Percentiles rank a stretch among this genome's conserved stretches.
Evolutionary conservation across 208 protist species (phyloP).

Genomic region (Endotrypanum monterogeii): DNA sequence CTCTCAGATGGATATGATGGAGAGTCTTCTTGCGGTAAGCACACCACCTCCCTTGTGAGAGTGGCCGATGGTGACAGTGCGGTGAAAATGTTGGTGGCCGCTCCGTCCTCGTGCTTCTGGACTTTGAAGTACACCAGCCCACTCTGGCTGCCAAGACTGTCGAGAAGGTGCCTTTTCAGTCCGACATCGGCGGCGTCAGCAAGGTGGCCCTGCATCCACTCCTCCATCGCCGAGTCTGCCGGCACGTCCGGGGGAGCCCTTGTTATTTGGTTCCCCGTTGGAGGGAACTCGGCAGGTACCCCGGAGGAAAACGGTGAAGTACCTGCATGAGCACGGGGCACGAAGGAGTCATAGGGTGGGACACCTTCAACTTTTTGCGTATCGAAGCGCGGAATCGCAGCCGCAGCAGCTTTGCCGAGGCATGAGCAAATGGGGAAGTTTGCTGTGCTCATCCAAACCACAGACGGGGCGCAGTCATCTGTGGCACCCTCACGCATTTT

Average conservation of each 20-base stretch:
- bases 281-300: not conserved
- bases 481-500: not conserved
- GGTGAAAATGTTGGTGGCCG: not conserved
- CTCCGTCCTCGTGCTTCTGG: not conserved
- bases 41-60: conserved; percentile 2
- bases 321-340: conserved; percentile 7
- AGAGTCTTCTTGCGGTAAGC: too few species aligned
- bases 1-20: not conserved
- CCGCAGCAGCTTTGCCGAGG: conserved; percentile 1
- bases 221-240: not conserved
- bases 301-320: not conserved
- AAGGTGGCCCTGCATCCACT: conserved; percentile 20
- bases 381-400: conserved; percentile 17
- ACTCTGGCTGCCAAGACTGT: not conserved
- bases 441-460: conserved; percentile 20
- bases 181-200: conserved; percentile 11
- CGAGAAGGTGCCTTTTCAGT: conserved; percentile 2
- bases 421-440: conserved; percentile 12
- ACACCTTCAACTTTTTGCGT: conserved; percentile 12
- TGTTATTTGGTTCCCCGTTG: not conserved
- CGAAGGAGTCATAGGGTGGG: conserved; percentile 22
- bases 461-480: not conserved
- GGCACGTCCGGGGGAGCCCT: not conserved
- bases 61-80: conserved; percentile 2
- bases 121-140: conserved; percentile 18